Evolutionary conservation across 805 yeast genomes (phyloP).

Genomic region (Wickerhamiella sorbophila): DNA sequence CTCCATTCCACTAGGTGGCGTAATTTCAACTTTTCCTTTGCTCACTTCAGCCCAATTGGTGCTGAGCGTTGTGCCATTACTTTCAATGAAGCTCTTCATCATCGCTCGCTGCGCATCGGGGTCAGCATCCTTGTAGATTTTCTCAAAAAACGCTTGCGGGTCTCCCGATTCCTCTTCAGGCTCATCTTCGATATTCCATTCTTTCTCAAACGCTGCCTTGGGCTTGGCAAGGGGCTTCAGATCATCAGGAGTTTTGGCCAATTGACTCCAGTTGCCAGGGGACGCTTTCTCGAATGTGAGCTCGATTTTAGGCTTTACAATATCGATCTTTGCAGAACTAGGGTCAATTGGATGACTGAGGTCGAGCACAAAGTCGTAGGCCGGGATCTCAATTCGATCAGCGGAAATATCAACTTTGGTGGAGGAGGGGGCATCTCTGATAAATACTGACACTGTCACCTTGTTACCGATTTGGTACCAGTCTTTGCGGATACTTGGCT

Average conservation of each 20-base stretch:
- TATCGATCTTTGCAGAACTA: constrained; percentile 31
- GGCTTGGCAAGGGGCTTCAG: constrained; percentile 45
- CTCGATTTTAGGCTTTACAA: constrained; percentile 66
- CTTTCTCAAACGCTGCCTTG: constrained; percentile 48
- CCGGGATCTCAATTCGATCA: constrained; percentile 7
- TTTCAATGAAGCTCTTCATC: constrained; percentile 92
- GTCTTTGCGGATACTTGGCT: constrained; percentile 27
- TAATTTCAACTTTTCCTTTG: constrained; percentile 44
- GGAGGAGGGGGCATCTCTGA: constrained; percentile 46
- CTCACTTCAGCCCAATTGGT: constrained; percentile 89
- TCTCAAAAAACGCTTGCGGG: constrained; percentile 51
- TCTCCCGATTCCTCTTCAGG: constrained; percentile 33
- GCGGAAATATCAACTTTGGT: constrained; percentile 26
- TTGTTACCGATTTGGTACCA: constrained; percentile 53
- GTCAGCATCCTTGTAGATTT: constrained; percentile 63
- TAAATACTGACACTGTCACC: constrained; percentile 57
- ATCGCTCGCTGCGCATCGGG: constrained; percentile 83
- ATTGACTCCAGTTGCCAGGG: constrained; percentile 37
- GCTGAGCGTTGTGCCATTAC: constrained; percentile 84
- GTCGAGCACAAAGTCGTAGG: constrained; percentile 38
- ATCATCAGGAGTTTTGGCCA: neutral
- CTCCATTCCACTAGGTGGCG: constrained; percentile 65
- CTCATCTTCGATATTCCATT: constrained; percentile 44
- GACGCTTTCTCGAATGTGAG: constrained; percentile 38
- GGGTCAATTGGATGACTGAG: constrained; percentile 40